Evolutionary conservation across 805 yeast species (phyloP).

Genomic region (Maudiozyma barnettii): DNA sequence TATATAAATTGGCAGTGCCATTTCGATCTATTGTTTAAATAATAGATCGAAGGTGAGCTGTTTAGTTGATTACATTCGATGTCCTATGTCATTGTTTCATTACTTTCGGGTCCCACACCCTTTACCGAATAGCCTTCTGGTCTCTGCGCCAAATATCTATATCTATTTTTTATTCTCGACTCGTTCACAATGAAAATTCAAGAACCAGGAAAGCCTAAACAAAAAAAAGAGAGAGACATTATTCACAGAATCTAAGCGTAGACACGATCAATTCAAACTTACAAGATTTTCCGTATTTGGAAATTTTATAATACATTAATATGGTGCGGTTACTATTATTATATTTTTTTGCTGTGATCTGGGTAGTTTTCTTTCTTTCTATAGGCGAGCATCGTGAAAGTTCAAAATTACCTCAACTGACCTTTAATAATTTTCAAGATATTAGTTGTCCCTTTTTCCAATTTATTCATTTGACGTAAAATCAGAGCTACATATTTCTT

Average conservation of each 20-base stretch:
- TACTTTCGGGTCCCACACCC: neutral
- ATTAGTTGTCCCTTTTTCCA: neutral
- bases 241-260: neutral
- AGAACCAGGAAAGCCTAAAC: no score
- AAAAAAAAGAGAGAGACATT: no score
- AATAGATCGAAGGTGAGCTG: no score
- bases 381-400: neutral
- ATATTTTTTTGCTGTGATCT: neutral
- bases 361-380: no score
- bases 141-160: no score
- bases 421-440: neutral
- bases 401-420: neutral
- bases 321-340: neutral
- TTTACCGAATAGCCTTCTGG: neutral
- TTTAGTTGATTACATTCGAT: no score
- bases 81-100: neutral
- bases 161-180: no score
- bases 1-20: no score
- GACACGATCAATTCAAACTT: neutral
- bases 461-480: no score
- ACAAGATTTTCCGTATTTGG: constrained; percentile 2
- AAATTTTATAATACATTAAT: neutral
- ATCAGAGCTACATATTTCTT: no score
- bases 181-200: no score
- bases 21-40: no score